These are phyloP conservation scores for Cladosporium sp. DNA, from an alignment of 2,329 filamentous ascomycete species.

Conservation along the genomic window DNA sequence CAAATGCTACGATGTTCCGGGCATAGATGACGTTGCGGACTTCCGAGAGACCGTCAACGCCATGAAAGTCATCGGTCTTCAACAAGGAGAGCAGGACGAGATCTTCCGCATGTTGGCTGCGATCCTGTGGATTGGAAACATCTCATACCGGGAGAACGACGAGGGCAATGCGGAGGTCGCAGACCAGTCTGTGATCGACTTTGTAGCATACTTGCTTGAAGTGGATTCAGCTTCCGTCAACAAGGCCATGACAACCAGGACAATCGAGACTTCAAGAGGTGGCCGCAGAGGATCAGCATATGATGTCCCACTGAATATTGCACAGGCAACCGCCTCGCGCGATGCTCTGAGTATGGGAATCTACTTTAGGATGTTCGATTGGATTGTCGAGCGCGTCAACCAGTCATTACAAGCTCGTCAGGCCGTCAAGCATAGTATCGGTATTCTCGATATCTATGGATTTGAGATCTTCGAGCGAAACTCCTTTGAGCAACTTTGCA, in stretches of 20 bases:
- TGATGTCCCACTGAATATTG: constrained; percentile 75
- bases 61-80: constrained; percentile 90
- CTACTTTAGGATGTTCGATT: constrained; percentile 96
- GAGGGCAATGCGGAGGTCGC: constrained; percentile 79
- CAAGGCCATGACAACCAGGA: constrained; percentile 82
- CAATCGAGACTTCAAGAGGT: constrained; percentile 68
- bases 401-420: constrained; percentile 77
- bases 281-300: constrained; percentile 64
- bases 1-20: constrained; percentile 90
- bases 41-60: constrained; percentile 87
- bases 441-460: constrained; percentile 97
- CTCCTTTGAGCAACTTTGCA: constrained; percentile 97
- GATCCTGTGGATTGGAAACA: constrained; percentile 91
- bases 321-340: constrained; percentile 80
- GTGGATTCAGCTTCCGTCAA: constrained; percentile 76
- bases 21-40: constrained; percentile 87
- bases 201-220: constrained; percentile 89
- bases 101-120: constrained; percentile 94
- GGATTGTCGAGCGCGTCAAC: constrained; percentile 93
- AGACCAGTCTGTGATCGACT: constrained; percentile 89
- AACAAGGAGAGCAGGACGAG: constrained; percentile 84
- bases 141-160: constrained; percentile 86
- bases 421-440: constrained; percentile 75
- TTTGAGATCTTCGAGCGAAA: constrained; percentile 99
- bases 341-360: constrained; percentile 94